Conservation (phyloP, 225 moss, liverwort and hornwort genomes). For the Pseudisothecium myosuroides region DNA sequence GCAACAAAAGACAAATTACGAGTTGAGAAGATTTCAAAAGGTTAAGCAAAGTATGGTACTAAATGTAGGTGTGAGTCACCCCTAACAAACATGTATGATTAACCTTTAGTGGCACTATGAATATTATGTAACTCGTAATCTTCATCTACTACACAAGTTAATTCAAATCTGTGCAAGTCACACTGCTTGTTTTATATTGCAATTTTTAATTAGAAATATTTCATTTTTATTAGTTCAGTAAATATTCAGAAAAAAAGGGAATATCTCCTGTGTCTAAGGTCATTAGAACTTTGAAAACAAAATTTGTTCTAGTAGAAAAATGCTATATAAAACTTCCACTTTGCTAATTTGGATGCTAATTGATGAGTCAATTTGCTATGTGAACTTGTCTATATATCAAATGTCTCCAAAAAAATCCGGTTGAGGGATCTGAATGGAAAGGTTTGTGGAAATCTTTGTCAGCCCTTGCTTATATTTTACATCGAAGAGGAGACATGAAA, state of each 20-base stretch:
- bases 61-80: not conserved
- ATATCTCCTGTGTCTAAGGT: not conserved
- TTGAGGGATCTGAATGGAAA: not conserved
- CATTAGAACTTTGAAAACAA: not conserved
- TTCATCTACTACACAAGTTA: not conserved
- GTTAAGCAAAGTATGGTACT: not conserved
- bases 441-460: not conserved
- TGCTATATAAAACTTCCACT: not conserved
- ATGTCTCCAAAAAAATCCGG: not conserved
- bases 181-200: not conserved
- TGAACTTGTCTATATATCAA: not conserved
- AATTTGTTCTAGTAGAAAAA: not conserved
- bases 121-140: not conserved
- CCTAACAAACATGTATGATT: not conserved
- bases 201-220: not conserved
- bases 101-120: not conserved
- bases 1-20: not conserved
- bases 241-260: not conserved
- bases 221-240: not conserved
- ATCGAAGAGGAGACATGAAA: not conserved
- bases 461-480: not conserved
- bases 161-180: not conserved
- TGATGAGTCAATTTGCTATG: not conserved
- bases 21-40: not conserved
- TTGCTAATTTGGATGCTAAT: not conserved